phyloP scores from a whole-genome alignment of 139 green algal genomes.

The Mychonastes homosphaera region DNA sequence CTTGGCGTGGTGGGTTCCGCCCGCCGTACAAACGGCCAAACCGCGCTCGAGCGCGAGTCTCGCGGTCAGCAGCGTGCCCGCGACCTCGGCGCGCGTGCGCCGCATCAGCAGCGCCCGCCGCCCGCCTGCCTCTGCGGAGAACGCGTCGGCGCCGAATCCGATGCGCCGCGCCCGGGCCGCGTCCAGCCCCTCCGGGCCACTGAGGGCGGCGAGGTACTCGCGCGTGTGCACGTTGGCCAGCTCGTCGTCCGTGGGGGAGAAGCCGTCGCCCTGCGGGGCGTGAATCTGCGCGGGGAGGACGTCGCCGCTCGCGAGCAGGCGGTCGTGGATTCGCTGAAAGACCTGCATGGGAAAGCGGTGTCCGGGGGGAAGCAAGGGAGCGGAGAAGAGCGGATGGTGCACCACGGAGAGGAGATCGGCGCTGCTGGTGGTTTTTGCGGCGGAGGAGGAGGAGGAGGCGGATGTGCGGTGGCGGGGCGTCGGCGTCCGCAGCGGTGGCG shows the following conservation, averaged over 20 bases:
- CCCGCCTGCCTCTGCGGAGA: too few species aligned
- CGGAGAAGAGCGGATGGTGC: slow-evolving; percentile 52
- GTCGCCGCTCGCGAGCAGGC: slow-evolving; percentile 32
- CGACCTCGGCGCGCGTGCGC: slow-evolving; percentile 37
- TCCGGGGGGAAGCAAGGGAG: slow-evolving; percentile 39
- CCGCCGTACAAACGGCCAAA: slow-evolving; percentile 70
- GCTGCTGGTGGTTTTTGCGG: too few species aligned
- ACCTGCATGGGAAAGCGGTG: slow-evolving; percentile 78
- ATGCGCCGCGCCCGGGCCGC: slow-evolving; percentile 14
- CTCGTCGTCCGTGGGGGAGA: slow-evolving; percentile 24
- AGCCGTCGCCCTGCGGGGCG: neutral
- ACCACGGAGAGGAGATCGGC: slow-evolving; percentile 44
- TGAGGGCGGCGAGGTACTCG: slow-evolving; percentile 52
- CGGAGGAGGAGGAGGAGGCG: too few species aligned
- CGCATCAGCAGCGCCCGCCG: slow-evolving; percentile 29
- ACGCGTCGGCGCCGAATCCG: slow-evolving; percentile 27
- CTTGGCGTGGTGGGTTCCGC: slow-evolving; percentile 37
- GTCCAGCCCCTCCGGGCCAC: slow-evolving; percentile 24
- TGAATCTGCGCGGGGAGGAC: slow-evolving; percentile 25
- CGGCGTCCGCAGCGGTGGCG: too few species aligned
- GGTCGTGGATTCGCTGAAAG: slow-evolving; percentile 40
- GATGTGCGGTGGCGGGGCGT: too few species aligned
- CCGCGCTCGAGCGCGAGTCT: slow-evolving; percentile 64
- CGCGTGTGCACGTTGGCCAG: slow-evolving; percentile 42
- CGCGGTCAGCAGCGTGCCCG: slow-evolving; percentile 78